phyloP scores from a whole-genome alignment of 768 basidiomycete species.

The Macrolepiota albuminosa region DNA sequence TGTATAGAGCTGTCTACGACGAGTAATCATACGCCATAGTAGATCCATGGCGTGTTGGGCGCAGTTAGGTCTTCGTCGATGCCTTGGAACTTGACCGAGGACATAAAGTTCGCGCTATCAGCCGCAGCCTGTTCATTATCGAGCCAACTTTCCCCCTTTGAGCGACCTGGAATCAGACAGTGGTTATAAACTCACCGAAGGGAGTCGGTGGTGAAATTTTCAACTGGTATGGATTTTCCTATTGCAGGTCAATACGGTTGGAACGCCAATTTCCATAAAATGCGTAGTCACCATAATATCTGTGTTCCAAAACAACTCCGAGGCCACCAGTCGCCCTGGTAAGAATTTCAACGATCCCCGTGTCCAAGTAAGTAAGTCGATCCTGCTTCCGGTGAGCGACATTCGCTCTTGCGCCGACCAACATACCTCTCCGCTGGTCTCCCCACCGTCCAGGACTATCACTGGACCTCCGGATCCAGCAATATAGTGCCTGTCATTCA shows the following conservation, averaged over 20 bases:
- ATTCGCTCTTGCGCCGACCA: background rate
- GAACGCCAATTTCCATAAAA: slow-evolving; percentile 5
- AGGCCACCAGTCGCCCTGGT: slow-evolving; percentile 83
- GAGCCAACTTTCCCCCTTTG: slow-evolving; percentile 57
- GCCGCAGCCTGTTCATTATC: slow-evolving; percentile 86
- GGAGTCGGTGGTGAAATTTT: slow-evolving; percentile 76
- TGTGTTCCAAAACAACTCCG: slow-evolving; percentile 87
- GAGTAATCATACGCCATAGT: slow-evolving; percentile 72
- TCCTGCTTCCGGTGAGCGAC: slow-evolving; percentile 25
- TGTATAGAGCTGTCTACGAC: background rate
- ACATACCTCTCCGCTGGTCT: slow-evolving; percentile 77
- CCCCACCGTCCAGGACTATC: slow-evolving; percentile 89
- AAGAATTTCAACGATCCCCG: slow-evolving; percentile 84
- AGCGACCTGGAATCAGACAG: background rate
- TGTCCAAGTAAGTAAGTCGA: slow-evolving; percentile 59
- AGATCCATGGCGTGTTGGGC: slow-evolving; percentile 79
- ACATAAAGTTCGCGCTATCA: slow-evolving; percentile 92
- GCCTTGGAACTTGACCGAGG: slow-evolving; percentile 67
- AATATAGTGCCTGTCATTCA: slow-evolving; percentile 77
- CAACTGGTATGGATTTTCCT: slow-evolving; percentile 75
- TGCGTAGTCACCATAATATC: slow-evolving; percentile 66
- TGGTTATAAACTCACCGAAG: slow-evolving; percentile 47
- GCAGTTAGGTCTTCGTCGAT: slow-evolving; percentile 70
- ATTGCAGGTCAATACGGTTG: slow-evolving; percentile 11
- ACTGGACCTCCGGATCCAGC: slow-evolving; percentile 73